phyloP scores from a whole-genome alignment of 106 monocot genomes.

The Dioscorea dumetorum region DNA sequence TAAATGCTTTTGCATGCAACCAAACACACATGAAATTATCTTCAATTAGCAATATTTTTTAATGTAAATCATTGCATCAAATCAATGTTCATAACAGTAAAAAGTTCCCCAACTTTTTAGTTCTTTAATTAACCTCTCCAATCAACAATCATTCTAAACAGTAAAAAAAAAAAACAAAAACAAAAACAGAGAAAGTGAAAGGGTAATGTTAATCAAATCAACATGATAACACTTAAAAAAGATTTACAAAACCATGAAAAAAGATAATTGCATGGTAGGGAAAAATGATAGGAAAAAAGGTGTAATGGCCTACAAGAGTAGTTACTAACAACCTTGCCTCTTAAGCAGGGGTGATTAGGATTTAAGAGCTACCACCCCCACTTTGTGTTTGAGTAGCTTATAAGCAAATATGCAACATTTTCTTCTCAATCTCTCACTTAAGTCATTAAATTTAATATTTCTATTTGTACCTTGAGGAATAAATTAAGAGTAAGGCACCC shows the following conservation, averaged over 20 bases:
- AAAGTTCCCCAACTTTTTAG: too few species aligned
- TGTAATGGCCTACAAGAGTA: constrained; percentile 15
- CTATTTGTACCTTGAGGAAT: neutral
- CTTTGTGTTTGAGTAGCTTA: constrained; percentile 31
- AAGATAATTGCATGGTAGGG: constrained; percentile 7
- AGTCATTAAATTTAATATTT: neutral
- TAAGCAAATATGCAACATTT: constrained; percentile 16
- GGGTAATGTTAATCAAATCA: too few species aligned
- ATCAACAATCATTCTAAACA: too few species aligned
- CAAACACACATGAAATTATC: too few species aligned
- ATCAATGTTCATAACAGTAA: too few species aligned
- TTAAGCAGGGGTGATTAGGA: constrained; percentile 23
- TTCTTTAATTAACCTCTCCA: too few species aligned
- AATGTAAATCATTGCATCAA: too few species aligned
- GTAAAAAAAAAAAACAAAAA: too few species aligned
- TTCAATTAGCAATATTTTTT: too few species aligned
- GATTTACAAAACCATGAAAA: neutral
- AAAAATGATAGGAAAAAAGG: neutral
- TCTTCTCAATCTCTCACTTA: neutral
- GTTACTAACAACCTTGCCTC: constrained; percentile 20
- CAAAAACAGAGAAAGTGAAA: too few species aligned
- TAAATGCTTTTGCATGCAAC: too few species aligned
- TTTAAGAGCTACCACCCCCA: constrained; percentile 11
- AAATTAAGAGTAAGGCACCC: neutral
- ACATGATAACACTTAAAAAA: neutral